Conservation (phyloP, 2,329 filamentous ascomycete genomes). For the Fusarium tricinctum region DNA sequence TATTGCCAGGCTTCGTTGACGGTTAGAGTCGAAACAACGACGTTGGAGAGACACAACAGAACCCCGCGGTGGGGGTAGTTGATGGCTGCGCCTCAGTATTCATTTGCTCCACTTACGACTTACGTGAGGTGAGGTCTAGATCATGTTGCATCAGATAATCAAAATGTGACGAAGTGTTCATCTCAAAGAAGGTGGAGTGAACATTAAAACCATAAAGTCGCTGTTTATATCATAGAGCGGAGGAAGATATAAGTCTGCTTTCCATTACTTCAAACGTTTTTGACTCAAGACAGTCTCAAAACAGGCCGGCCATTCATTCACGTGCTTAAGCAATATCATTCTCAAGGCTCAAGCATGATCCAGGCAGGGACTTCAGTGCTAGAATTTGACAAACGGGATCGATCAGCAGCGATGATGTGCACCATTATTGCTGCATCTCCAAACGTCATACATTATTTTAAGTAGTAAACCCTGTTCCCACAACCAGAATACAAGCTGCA, state of each 20-base stretch:
- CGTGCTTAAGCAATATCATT: background rate
- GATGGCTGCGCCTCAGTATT: slow-evolving; percentile 25
- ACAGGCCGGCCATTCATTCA: background rate
- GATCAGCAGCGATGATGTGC: background rate
- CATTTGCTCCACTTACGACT: slow-evolving; percentile 5
- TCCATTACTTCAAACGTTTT: no score
- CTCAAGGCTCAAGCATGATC: background rate
- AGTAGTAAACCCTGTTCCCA: background rate
- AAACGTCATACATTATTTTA: slow-evolving; percentile 6
- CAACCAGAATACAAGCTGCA: slow-evolving; percentile 1
- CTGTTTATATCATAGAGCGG: no score
- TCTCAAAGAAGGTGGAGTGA: no score
- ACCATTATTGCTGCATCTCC: background rate
- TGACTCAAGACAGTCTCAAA: background rate
- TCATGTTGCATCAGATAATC: no score
- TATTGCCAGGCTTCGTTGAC: slow-evolving; percentile 29
- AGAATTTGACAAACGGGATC: background rate
- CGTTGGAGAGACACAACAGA: background rate
- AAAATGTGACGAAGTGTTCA: no score
- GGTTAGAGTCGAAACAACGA: slow-evolving; percentile 13
- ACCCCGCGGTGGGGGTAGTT: slow-evolving; percentile 39
- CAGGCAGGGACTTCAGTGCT: background rate
- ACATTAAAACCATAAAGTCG: no score
- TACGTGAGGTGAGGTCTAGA: background rate
- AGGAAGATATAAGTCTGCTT: background rate